These are phyloP conservation scores for Bombardia bombarda DNA, from an alignment of 495 filamentous ascomycete genomes.

Conservation along the genomic window DNA sequence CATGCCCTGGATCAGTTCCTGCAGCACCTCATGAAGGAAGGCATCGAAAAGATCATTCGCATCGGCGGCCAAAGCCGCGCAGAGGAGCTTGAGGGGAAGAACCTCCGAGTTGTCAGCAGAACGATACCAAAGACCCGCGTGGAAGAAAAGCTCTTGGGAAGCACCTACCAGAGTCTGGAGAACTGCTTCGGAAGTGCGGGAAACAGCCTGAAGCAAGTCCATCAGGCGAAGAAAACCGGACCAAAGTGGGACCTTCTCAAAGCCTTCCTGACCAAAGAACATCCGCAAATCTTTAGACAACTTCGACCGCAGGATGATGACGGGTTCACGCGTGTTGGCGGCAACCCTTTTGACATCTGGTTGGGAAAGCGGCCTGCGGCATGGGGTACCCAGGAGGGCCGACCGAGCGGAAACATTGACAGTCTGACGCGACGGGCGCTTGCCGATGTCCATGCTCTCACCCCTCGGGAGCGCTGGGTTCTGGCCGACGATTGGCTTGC, in stretches of 20 bases:
- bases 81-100: slow-evolving; percentile 40
- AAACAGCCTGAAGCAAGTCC: neutral
- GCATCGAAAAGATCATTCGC: slow-evolving; percentile 55
- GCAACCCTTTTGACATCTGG: neutral
- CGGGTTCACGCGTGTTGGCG: neutral
- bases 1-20: slow-evolving; percentile 68
- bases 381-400: neutral
- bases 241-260: neutral
- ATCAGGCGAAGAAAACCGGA: neutral
- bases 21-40: slow-evolving; percentile 50
- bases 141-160: slow-evolving; percentile 23
- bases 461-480: neutral
- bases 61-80: slow-evolving; percentile 62
- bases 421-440: neutral
- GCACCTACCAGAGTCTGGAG: slow-evolving; percentile 4
- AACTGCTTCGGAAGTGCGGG: neutral
- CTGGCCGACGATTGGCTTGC: neutral
- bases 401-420: neutral
- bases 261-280: neutral
- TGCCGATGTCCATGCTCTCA: neutral
- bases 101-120: slow-evolving; percentile 34
- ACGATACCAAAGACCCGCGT: slow-evolving; percentile 12
- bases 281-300: neutral
- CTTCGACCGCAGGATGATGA: neutral
- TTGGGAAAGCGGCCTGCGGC: neutral